A percentile compares a stretch with the other conserved stretches of the same genome.
Evolutionary conservation across 352 stramenopile genomes (phyloP).

Genomic region (Phytophthora pseudosyringae): DNA sequence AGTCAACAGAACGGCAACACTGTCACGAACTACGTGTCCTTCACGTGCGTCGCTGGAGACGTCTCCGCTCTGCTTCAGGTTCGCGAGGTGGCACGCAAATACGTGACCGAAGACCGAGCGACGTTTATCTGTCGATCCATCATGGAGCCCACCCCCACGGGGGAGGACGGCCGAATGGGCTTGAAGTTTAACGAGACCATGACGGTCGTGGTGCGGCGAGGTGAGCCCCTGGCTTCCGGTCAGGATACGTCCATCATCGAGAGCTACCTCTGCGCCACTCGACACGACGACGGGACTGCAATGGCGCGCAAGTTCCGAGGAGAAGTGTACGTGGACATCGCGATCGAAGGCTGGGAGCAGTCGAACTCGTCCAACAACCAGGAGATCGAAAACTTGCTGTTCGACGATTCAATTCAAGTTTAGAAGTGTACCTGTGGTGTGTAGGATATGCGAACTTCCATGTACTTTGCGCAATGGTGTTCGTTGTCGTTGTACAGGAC

Average conservation of each 20-base stretch:
- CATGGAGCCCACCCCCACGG: conserved; percentile 26
- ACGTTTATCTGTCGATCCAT: conserved; percentile 34
- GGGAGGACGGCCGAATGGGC: conserved; percentile 1
- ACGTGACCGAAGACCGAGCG: conserved; percentile 16
- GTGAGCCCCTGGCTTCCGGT: conserved; percentile 12
- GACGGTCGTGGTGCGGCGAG: conserved; percentile 24
- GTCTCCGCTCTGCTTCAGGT: conserved; percentile 27
- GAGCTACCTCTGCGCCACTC: conserved; percentile 34
- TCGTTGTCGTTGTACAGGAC: too few relatives aligned
- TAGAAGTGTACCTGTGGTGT: too few relatives aligned
- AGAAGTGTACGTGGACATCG: conserved; percentile 33
- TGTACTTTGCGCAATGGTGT: too few relatives aligned
- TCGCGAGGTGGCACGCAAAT: conserved; percentile 30
- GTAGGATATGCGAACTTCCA: too few relatives aligned
- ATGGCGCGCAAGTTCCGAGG: conserved; percentile 32
- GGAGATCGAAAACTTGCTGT: conserved; percentile 54
- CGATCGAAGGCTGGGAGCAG: conserved; percentile 35
- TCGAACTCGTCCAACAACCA: conserved; percentile 43
- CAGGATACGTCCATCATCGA: conserved; percentile 36
- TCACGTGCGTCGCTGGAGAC: conserved; percentile 29
- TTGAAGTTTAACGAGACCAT: conserved; percentile 38
- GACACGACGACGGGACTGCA: conserved; percentile 29
- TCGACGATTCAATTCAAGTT: conserved; percentile 36
- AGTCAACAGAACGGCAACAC: conserved; percentile 20
- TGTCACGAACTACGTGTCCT: conserved; percentile 29